A percentile compares a stretch with the other conserved stretches of the same genome.
Conservation (phyloP, 257 asterid species). For the Petunia secreta region DNA sequence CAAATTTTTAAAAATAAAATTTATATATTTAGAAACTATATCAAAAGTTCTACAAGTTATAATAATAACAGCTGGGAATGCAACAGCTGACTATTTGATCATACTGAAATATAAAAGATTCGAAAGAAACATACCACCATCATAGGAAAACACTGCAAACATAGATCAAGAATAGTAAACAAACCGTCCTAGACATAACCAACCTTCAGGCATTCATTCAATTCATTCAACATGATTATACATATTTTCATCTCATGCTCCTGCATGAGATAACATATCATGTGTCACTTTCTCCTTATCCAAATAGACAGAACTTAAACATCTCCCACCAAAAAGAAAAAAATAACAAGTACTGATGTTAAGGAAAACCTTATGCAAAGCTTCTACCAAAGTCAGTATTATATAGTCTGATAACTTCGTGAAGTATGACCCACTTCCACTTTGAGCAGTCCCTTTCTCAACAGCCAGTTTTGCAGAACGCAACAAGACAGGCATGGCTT, state of each 20-base stretch:
- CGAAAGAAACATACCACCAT: too few species aligned
- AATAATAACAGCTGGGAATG: too few species aligned
- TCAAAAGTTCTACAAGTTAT: too few species aligned
- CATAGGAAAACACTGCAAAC: too few species aligned
- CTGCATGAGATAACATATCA: slow-evolving; percentile 45
- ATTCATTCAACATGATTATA: slow-evolving; percentile 77
- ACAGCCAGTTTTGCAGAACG: slow-evolving; percentile 58
- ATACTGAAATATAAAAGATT: too few species aligned
- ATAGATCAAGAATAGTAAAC: too few species aligned
- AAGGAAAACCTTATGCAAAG: slow-evolving; percentile 67
- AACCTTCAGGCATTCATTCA: slow-evolving; percentile 33
- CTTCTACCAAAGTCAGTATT: slow-evolving; percentile 78
- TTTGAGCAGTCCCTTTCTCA: slow-evolving; percentile 86
- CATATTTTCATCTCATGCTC: slow-evolving; percentile 92
- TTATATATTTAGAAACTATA: too few species aligned
- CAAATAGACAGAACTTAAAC: too few species aligned
- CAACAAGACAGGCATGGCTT: slow-evolving; percentile 88
- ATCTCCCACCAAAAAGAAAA: too few species aligned
- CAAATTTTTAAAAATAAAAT: too few species aligned
- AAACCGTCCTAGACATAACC: slow-evolving; percentile 76
- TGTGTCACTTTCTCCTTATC: slow-evolving; percentile 24
- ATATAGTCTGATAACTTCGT: slow-evolving; percentile 73
- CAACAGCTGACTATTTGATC: too few species aligned
- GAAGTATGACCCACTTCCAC: slow-evolving; percentile 73
- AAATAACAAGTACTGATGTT: background rate